Percentiles rank a stretch among this genome's conserved stretches.
Evolutionary conservation across 2,329 filamentous ascomycete species (phyloP).

Genomic region (Arthrocladium fulminans): DNA sequence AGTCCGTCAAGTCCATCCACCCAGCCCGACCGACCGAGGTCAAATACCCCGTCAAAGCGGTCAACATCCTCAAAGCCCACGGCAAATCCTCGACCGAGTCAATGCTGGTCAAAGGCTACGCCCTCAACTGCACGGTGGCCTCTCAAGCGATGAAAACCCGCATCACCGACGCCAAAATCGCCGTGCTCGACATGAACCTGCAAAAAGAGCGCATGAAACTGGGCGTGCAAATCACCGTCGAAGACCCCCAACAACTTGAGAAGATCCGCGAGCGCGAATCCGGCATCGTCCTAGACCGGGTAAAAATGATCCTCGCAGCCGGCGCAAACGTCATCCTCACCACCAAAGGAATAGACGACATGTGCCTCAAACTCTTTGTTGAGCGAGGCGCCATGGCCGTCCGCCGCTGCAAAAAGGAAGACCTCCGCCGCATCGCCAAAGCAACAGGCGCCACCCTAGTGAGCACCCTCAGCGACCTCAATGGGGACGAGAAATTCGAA

Average conservation of each 20-base stretch:
- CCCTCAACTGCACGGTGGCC: slow-evolving; percentile 95
- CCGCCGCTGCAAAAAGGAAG: slow-evolving; percentile 96
- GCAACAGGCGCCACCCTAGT: slow-evolving; percentile 90
- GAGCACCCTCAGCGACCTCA: slow-evolving; percentile 87
- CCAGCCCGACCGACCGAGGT: slow-evolving; percentile 62
- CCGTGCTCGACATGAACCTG: slow-evolving; percentile 92
- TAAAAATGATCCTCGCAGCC: slow-evolving; percentile 96
- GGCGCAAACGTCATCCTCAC: slow-evolving; percentile 94
- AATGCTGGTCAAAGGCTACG: slow-evolving; percentile 87
- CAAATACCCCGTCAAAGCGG: slow-evolving; percentile 98
- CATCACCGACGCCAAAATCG: slow-evolving; percentile 90
- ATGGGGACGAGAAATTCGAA: slow-evolving; percentile 96
- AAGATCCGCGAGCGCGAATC: slow-evolving; percentile 91
- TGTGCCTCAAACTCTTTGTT: slow-evolving; percentile 88
- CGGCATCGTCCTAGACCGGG: slow-evolving; percentile 83
- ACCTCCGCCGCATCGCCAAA: slow-evolving; percentile 87
- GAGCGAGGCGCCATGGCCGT: slow-evolving; percentile 95
- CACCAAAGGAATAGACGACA: slow-evolving; percentile 96
- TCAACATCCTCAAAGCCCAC: slow-evolving; percentile 97
- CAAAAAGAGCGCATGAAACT: slow-evolving; percentile 99
- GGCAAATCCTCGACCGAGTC: slow-evolving; percentile 88
- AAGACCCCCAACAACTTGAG: slow-evolving; percentile 93
- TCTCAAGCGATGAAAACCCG: slow-evolving; percentile 96
- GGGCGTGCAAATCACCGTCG: slow-evolving; percentile 94
- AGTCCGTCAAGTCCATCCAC: slow-evolving; percentile 87